A percentile compares a stretch with the other conserved stretches of the same genome.
phyloP scores from a whole-genome alignment of 2,329 filamentous ascomycete genomes.

The Colletotrichum costaricense region DNA sequence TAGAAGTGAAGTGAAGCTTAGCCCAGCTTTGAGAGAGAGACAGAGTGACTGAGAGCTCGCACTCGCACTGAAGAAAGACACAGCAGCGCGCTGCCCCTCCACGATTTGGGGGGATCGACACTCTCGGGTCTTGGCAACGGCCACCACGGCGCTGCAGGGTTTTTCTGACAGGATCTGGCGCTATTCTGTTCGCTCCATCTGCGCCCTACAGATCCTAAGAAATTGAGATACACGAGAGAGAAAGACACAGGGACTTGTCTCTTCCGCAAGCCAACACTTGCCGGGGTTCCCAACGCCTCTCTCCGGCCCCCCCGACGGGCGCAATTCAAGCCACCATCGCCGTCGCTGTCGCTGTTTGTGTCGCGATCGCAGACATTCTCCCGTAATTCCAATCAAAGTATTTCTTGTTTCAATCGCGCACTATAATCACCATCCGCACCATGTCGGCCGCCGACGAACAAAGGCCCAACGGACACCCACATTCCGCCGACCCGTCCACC shows the following conservation, averaged over 20 bases:
- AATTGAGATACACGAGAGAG: not conserved
- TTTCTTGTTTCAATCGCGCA: not conserved
- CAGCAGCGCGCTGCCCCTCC: conserved; percentile 4
- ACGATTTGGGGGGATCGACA: conserved; percentile 17
- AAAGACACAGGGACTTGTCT: not conserved
- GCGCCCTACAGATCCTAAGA: not conserved
- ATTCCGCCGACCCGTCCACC: not conserved
- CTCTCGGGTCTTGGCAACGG: conserved; percentile 29
- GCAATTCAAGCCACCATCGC: not conserved
- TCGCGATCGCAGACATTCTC: not conserved
- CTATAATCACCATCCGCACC: not conserved
- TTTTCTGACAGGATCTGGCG: conserved; percentile 17
- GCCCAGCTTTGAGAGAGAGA: too few relatives aligned
- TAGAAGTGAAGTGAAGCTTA: too few relatives aligned
- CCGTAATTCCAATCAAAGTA: not conserved
- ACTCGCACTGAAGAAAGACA: not conserved
- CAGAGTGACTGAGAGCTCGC: not conserved
- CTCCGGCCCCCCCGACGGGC: not conserved
- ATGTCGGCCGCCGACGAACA: conserved; percentile 28
- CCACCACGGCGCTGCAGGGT: conserved; percentile 21
- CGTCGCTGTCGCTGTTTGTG: not conserved
- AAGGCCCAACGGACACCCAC: conserved; percentile 29
- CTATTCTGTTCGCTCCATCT: not conserved
- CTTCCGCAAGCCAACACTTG: not conserved
- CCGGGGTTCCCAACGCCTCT: not conserved